Evolutionary conservation across 164 flowering plant species (phyloP).

Genomic region (Vitis rupestris): DNA sequence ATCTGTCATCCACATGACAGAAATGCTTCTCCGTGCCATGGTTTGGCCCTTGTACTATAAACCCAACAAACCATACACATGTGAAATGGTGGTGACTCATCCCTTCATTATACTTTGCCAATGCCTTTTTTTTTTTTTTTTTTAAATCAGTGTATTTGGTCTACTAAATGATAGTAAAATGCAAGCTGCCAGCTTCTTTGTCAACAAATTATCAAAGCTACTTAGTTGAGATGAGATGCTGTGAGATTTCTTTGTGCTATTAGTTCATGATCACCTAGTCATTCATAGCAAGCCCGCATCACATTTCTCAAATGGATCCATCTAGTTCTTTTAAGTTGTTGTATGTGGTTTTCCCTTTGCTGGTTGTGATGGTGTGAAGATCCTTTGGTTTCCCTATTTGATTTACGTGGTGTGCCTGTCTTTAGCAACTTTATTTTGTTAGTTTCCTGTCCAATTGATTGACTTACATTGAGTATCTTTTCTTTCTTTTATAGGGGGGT

Average conservation of each 20-base stretch:
- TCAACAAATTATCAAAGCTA: not conserved
- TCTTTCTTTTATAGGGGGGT: slow-evolving; percentile 59
- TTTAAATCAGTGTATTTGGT: not conserved
- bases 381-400: not conserved
- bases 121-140: no score
- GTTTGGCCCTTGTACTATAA: no score
- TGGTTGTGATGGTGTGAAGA: no score
- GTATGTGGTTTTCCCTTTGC: no score
- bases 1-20: no score
- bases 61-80: no score
- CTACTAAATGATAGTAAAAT: not conserved
- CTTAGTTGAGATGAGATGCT: not conserved
- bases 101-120: no score
- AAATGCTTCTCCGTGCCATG: no score
- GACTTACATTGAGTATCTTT: slow-evolving; percentile 9
- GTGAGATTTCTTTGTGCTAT: not conserved
- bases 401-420: not conserved
- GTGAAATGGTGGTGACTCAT: no score
- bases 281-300: not conserved
- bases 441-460: not conserved
- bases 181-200: not conserved
- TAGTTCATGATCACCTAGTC: not conserved
- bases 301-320: not conserved
- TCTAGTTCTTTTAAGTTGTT: not conserved
- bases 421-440: not conserved